Evolutionary conservation across 1,139 yeast genomes (phyloP).

Genomic region (Yamadazyma kanchanaburiensis): DNA sequence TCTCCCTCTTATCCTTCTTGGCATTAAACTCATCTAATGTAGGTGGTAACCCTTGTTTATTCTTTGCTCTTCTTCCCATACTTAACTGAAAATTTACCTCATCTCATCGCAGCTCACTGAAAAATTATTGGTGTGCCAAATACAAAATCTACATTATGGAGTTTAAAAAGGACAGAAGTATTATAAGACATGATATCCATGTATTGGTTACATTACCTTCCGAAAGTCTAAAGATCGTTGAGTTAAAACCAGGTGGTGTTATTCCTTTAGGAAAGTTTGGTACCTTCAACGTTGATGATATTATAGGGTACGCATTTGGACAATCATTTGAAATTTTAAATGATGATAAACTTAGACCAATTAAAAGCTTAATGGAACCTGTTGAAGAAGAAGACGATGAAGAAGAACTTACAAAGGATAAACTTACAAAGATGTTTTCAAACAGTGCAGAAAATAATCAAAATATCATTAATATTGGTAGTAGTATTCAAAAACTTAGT

Average conservation of each 20-base stretch:
- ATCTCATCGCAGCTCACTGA: constrained; percentile 8
- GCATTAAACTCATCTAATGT: constrained; percentile 76
- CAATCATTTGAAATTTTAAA: constrained; percentile 77
- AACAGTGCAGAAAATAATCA: constrained; percentile 63
- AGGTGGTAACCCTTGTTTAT: constrained; percentile 91
- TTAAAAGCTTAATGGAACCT: constrained; percentile 32
- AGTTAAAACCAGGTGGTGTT: constrained; percentile 54
- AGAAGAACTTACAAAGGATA: constrained; percentile 31
- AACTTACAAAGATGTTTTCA: constrained; percentile 39
- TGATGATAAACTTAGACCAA: constrained; percentile 34
- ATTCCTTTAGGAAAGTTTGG: constrained; percentile 91
- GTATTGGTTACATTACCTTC: constrained; percentile 79
- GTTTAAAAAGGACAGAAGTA: constrained; percentile 4
- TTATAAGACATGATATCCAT: constrained; percentile 43
- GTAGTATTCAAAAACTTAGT: constrained; percentile 69
- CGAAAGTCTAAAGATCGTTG: constrained; percentile 68
- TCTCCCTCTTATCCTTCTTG: constrained; percentile 47
- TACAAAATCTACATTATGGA: constrained; percentile 2
- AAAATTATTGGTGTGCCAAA: constrained; percentile 3
- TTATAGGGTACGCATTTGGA: constrained; percentile 82
- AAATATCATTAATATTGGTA: constrained; percentile 69
- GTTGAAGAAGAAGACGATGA: constrained; percentile 23
- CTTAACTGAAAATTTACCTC: constrained; percentile 9
- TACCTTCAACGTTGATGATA: constrained; percentile 66
- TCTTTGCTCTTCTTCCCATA: constrained; percentile 92